phyloP scores from a whole-genome alignment of 345 rosid genomes.

The Euphorbia peplus region DNA sequence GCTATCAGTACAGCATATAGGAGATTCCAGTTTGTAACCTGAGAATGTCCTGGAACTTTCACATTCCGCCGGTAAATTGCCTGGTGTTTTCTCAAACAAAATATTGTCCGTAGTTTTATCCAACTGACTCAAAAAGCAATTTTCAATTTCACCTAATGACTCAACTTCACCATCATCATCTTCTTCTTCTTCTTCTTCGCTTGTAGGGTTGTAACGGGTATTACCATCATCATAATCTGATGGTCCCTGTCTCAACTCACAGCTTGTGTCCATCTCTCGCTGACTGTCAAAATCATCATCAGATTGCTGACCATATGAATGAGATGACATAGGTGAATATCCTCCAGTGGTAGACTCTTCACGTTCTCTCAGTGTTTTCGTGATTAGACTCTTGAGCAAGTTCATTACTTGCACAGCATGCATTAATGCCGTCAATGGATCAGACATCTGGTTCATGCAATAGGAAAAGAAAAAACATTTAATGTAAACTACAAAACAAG shows the following conservation, averaged over 20 bases:
- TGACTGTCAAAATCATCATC: constrained; percentile 65
- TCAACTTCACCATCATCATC: constrained; percentile 36
- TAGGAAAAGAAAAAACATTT: not conserved
- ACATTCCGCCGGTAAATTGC: constrained; percentile 17
- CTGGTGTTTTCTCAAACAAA: constrained; percentile 12
- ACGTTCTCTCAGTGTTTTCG: constrained; percentile 55
- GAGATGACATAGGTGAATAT: constrained; percentile 64
- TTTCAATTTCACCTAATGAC: constrained; percentile 60
- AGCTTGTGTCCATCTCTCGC: constrained; percentile 75
- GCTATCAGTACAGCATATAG: constrained; percentile 43
- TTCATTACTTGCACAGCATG: constrained; percentile 99
- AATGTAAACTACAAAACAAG: not conserved
- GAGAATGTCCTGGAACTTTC: constrained; percentile 34
- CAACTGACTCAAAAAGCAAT: constrained; percentile 61
- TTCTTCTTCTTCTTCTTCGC: constrained; percentile 41
- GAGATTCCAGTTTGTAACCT: constrained; percentile 34
- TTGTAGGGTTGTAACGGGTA: constrained; percentile 31
- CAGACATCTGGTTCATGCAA: constrained; percentile 61
- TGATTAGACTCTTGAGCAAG: constrained; percentile 81
- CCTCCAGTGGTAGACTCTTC: constrained; percentile 61
- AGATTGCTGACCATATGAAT: constrained; percentile 49
- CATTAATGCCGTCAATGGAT: constrained; percentile 92
- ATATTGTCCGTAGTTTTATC: constrained; percentile 22
- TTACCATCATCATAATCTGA: constrained; percentile 53
- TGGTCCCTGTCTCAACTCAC: constrained; percentile 53